phyloP scores from a whole-genome alignment of 2,329 filamentous ascomycete genomes.

The Aspergillus sp. region DNA sequence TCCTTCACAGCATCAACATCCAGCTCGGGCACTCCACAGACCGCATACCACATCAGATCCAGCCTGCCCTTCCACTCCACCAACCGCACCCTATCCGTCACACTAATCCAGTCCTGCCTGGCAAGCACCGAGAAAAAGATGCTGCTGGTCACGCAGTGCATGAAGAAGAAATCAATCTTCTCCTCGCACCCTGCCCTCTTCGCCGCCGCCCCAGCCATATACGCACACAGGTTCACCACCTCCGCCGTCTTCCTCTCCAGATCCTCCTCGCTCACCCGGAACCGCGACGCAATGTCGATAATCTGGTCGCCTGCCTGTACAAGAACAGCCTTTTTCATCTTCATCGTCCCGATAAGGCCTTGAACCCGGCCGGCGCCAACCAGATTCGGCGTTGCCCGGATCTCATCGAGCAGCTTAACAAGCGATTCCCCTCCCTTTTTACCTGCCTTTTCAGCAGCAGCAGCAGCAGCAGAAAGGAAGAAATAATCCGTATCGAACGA shows the following conservation, averaged over 20 bases:
- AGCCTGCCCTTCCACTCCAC: conserved; percentile 11
- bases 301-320: not conserved
- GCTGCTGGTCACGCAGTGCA: conserved; percentile 7
- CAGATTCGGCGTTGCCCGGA: not conserved
- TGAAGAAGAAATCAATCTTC: conserved; percentile 14
- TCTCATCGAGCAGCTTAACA: not conserved
- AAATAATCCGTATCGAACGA: conserved; percentile 1
- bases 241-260: conserved; percentile 3
- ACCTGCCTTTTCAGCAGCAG: not conserved
- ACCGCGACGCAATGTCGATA: not conserved
- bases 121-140: conserved; percentile 3
- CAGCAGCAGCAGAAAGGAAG: not conserved
- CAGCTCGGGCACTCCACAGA: conserved; percentile 1
- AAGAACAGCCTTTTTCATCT: not conserved
- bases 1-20: not conserved
- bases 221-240: conserved; percentile 9
- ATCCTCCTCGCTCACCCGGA: conserved; percentile 1
- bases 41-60: conserved; percentile 10
- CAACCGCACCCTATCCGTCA: not conserved
- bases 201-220: conserved; percentile 2
- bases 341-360: conserved; percentile 8
- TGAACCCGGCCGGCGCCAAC: not conserved
- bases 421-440: not conserved
- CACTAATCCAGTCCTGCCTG: not conserved
- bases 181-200: not conserved